Evolutionary conservation across 2,329 filamentous ascomycete species (phyloP).

Genomic region (Trichoderma koningii): DNA sequence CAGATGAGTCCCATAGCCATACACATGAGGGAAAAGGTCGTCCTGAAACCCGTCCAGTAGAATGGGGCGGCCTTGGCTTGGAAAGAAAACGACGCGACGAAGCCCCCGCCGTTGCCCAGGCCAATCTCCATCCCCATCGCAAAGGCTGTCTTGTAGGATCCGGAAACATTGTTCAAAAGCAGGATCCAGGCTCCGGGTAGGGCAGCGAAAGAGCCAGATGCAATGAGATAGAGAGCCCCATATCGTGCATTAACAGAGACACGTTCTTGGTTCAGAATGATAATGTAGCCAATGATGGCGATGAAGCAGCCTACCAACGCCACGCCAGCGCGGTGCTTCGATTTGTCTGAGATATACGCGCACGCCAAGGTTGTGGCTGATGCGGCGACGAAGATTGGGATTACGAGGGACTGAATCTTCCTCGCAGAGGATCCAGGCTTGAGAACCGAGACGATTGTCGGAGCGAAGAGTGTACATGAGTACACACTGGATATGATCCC

Average conservation of each 20-base stretch:
- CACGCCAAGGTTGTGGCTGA: conserved; percentile 3
- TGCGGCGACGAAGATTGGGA: conserved; percentile 14
- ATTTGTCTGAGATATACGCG: conserved; percentile 23
- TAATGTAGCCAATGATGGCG: conserved; percentile 15
- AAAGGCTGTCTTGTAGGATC: conserved; percentile 19
- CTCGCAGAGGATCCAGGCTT: conserved; percentile 7
- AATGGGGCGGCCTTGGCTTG: conserved; percentile 5
- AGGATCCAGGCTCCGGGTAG: conserved; percentile 18
- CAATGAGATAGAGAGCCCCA: conserved; percentile 17
- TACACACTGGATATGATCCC: conserved; percentile 22
- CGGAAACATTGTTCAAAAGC: conserved; percentile 16
- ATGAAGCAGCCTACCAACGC: conserved; percentile 13
- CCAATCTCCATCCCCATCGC: conserved; percentile 25
- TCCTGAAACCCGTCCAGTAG: conserved; percentile 20
- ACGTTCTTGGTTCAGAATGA: conserved; percentile 16
- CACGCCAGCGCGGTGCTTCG: conserved; percentile 7
- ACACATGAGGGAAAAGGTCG: conserved; percentile 16
- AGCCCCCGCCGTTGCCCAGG: conserved; percentile 19
- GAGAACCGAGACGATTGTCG: conserved; percentile 12
- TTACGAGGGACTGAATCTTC: conserved; percentile 17
- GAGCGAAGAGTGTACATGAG: conserved; percentile 17
- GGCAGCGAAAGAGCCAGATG: conserved; percentile 13
- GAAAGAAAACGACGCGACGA: conserved; percentile 21
- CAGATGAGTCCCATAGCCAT: conserved; percentile 17
- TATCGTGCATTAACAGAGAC: conserved; percentile 22